A percentile compares a stretch with the other conserved stretches of the same genome.
These are phyloP conservation scores for Chloris gayana DNA, from an alignment of 176 grass and related monocot species.

Conservation along the genomic window DNA sequence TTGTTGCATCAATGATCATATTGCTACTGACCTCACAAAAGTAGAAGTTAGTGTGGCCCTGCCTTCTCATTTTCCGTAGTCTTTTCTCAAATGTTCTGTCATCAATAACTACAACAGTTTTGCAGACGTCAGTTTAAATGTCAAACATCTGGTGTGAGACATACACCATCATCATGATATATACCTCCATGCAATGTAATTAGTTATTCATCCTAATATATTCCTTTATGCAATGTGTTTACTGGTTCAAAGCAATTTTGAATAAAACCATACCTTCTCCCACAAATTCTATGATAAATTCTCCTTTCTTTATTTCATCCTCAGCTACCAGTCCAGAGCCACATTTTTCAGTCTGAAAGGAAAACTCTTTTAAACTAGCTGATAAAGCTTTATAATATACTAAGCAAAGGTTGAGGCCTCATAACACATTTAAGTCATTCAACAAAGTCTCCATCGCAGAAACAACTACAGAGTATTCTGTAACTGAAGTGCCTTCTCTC, in stretches of 20 bases:
- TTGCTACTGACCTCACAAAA: slow-evolving; percentile 91
- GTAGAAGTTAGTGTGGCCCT: slow-evolving; percentile 82
- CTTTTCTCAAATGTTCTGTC: slow-evolving; percentile 91
- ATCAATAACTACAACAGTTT: slow-evolving; percentile 75
- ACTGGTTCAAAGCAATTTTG: slow-evolving; percentile 19
- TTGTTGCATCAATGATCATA: slow-evolving; percentile 96
- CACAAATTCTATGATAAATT: slow-evolving; percentile 96
- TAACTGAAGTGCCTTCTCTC: slow-evolving; percentile 8
- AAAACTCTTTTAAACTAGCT: slow-evolving; percentile 29
- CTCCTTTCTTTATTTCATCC: slow-evolving; percentile 89
- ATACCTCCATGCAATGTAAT: background rate
- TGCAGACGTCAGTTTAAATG: slow-evolving; percentile 37
- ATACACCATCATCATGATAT: background rate
- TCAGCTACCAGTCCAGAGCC: slow-evolving; percentile 84
- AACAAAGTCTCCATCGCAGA: background rate
- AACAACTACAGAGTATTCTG: background rate
- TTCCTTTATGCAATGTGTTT: slow-evolving; percentile 19
- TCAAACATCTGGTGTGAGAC: background rate
- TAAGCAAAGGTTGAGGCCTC: slow-evolving; percentile 14
- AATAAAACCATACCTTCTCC: slow-evolving; percentile 84
- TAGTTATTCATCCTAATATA: slow-evolving; percentile 9
- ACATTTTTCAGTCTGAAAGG: slow-evolving; percentile 93
- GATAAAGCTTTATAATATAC: slow-evolving; percentile 9
- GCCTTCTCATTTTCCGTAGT: slow-evolving; percentile 92
- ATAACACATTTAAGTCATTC: slow-evolving; percentile 12